phyloP scores from a whole-genome alignment of 768 basidiomycete genomes.

The Candolleomyces efflorescens region DNA sequence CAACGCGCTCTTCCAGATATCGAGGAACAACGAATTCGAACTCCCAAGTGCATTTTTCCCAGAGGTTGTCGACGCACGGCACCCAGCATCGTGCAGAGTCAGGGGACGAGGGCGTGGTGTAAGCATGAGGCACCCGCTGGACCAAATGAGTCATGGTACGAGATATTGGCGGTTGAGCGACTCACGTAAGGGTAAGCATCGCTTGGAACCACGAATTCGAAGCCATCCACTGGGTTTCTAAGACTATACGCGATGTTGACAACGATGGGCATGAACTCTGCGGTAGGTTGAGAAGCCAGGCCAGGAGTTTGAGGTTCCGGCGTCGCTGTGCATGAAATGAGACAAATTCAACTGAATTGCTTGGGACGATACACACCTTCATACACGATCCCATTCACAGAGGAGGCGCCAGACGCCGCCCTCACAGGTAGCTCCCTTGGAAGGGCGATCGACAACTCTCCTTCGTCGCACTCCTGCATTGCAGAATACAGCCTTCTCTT shows the following conservation, averaged over 20 bases:
- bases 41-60: conserved; percentile 99
- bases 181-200: conserved; percentile 85
- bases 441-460: conserved; percentile 88
- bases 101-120: conserved; percentile 81
- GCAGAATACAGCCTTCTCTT: conserved; percentile 92
- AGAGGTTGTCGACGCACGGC: conserved; percentile 92
- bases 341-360: not conserved
- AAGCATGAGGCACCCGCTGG: conserved; percentile 91
- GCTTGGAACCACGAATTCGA: conserved; percentile 78
- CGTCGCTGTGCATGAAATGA: conserved; percentile 43
- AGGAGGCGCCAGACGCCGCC: conserved; percentile 51
- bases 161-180: conserved; percentile 12
- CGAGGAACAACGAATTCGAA: conserved; percentile 93
- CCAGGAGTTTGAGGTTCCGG: conserved; percentile 79
- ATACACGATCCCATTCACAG: conserved; percentile 40
- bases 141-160: conserved; percentile 12
- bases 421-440: conserved; percentile 67
- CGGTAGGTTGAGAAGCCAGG: conserved; percentile 30
- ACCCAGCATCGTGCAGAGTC: conserved; percentile 97
- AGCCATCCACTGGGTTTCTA: conserved; percentile 76
- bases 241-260: conserved; percentile 80
- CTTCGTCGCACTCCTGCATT: conserved; percentile 87
- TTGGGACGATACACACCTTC: conserved; percentile 46
- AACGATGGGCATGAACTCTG: conserved; percentile 72
- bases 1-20: conserved; percentile 63